phyloP scores from a whole-genome alignment of 495 filamentous ascomycete genomes.

The Podospora pseudopauciseta region DNA sequence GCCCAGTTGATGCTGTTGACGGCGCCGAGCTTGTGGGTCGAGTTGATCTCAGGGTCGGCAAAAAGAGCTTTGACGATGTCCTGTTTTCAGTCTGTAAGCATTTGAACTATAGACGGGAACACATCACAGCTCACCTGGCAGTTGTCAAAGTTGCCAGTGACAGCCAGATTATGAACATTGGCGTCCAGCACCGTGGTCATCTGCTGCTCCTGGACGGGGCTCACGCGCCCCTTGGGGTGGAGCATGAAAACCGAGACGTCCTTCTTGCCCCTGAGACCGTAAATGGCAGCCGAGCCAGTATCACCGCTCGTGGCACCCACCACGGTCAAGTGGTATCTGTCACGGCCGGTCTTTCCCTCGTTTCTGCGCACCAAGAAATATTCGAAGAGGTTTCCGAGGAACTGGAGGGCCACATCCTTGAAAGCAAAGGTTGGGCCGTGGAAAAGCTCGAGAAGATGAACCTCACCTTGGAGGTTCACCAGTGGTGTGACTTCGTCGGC shows the following conservation, averaged over 20 bases:
- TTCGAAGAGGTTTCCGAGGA: conserved; percentile 93
- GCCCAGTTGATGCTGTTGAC: conserved; percentile 92
- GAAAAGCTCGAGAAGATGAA: conserved; percentile 90
- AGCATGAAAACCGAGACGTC: conserved; percentile 91
- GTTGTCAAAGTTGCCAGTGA: conserved; percentile 89
- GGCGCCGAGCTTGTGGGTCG: conserved; percentile 70
- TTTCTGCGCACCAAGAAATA: conserved; percentile 89
- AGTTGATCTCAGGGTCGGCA: conserved; percentile 70
- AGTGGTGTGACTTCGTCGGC: conserved; percentile 67
- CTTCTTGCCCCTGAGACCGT: conserved; percentile 94
- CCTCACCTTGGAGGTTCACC: conserved; percentile 63
- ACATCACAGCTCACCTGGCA: conserved; percentile 60
- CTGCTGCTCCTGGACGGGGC: conserved; percentile 85
- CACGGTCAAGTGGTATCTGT: conserved; percentile 83
- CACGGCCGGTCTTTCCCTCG: conserved; percentile 60
- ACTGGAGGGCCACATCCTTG: conserved; percentile 88
- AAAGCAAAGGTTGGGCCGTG: conserved; percentile 96
- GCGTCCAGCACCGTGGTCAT: conserved; percentile 87
- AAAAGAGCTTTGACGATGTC: conserved; percentile 94
- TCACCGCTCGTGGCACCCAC: conserved; percentile 92
- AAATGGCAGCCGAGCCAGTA: conserved; percentile 92
- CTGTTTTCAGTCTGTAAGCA: conserved; percentile 32
- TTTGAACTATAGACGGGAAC: background rate
- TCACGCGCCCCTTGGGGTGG: conserved; percentile 77
- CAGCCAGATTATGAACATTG: conserved; percentile 85